A percentile compares a stretch with the other conserved stretches of the same genome.
Conservation (phyloP, 1,139 yeast genomes). For the Blastobotrys niveus region DNA sequence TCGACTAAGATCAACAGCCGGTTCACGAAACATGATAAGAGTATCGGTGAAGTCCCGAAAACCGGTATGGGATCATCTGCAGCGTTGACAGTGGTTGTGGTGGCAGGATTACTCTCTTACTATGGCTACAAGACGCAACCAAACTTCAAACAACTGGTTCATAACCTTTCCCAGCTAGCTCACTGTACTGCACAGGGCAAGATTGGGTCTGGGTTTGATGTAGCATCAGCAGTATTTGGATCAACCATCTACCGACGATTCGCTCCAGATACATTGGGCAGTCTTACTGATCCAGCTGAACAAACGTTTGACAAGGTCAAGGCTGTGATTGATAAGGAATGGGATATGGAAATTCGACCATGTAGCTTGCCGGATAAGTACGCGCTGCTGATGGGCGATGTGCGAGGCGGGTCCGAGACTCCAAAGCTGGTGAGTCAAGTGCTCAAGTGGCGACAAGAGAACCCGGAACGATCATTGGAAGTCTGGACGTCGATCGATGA, state of each 20-base stretch:
- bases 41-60: slow-evolving; percentile 73
- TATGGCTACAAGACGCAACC: slow-evolving; percentile 36
- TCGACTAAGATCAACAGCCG: slow-evolving; percentile 17
- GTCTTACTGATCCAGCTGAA: slow-evolving; percentile 13
- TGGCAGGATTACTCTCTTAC: slow-evolving; percentile 56
- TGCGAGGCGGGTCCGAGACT: slow-evolving; percentile 87
- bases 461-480: slow-evolving; percentile 45
- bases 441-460: slow-evolving; percentile 55
- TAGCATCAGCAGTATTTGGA: slow-evolving; percentile 92
- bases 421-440: slow-evolving; percentile 82
- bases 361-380: slow-evolving; percentile 65
- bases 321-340: slow-evolving; percentile 41
- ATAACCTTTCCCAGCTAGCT: slow-evolving; percentile 79
- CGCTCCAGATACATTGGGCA: slow-evolving; percentile 25
- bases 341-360: slow-evolving; percentile 53
- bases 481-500: slow-evolving; percentile 53
- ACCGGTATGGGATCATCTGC: slow-evolving; percentile 98
- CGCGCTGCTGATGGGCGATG: slow-evolving; percentile 84
- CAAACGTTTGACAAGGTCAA: slow-evolving; percentile 26
- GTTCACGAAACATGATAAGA: slow-evolving; percentile 55
- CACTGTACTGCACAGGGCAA: slow-evolving; percentile 94
- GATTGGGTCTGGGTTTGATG: slow-evolving; percentile 95
- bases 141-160: slow-evolving; percentile 39
- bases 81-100: slow-evolving; percentile 76
- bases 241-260: slow-evolving; percentile 78